These are phyloP conservation scores for Theobroma cacao DNA, from an alignment of 345 rosid species.

Conservation along the genomic window DNA sequence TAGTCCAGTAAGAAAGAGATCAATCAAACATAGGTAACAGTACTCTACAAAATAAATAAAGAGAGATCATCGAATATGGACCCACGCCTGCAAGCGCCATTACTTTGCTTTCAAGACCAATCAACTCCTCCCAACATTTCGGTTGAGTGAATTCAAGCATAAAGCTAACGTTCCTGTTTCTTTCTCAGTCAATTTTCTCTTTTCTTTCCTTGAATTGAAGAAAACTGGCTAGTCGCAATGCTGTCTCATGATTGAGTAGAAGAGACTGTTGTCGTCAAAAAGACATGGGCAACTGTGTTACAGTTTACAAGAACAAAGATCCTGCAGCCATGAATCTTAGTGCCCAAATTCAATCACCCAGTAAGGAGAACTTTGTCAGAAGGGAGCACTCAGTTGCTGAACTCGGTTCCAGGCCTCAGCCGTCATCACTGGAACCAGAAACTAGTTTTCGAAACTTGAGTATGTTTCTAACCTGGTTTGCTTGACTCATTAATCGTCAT, in stretches of 20 bases:
- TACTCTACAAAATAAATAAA: not conserved
- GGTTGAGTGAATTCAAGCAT: conserved; percentile 32
- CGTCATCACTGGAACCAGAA: conserved; percentile 3
- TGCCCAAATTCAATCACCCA: conserved; percentile 29
- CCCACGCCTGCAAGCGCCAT: conserved; percentile 41
- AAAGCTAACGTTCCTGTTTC: conserved; percentile 8
- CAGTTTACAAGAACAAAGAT: conserved; percentile 25
- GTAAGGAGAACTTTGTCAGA: conserved; percentile 19
- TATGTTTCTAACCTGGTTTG: conserved; percentile 22
- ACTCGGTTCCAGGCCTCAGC: conserved; percentile 19
- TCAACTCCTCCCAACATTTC: conserved; percentile 28
- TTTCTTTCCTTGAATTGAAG: conserved; percentile 10
- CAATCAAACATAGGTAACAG: not conserved
- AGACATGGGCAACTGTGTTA: conserved; percentile 48
- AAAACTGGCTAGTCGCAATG: not conserved
- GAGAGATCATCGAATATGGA: conserved; percentile 17
- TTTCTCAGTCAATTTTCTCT: not conserved
- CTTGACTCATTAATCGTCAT: not conserved
- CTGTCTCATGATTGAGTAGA: conserved; percentile 6
- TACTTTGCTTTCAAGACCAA: conserved; percentile 67
- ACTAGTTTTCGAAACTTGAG: conserved; percentile 25
- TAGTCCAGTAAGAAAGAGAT: not conserved
- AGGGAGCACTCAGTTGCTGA: conserved; percentile 16
- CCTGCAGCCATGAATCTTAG: conserved; percentile 28
- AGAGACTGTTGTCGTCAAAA: not conserved